phyloP scores from a whole-genome alignment of 2,329 filamentous ascomycete genomes.

The Colletotrichum tabaci region DNA sequence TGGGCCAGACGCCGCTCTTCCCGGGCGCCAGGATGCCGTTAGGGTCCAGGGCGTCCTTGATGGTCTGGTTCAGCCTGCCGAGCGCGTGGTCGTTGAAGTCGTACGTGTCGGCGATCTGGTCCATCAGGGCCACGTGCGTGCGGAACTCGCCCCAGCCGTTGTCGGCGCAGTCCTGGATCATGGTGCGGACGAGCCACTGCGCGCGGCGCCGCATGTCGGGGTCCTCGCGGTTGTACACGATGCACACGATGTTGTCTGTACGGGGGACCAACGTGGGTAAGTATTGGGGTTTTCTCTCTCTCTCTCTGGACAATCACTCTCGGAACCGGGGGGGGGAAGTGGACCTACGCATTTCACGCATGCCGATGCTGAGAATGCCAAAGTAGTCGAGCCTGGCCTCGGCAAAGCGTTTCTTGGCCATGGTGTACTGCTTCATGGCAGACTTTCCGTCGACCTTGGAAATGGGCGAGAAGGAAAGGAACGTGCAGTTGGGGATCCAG shows the following conservation, averaged over 20 bases:
- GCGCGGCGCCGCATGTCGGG: slow-evolving; percentile 53
- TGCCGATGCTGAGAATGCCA: slow-evolving; percentile 57
- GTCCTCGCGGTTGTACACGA: slow-evolving; percentile 65
- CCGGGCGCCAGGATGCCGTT: slow-evolving; percentile 55
- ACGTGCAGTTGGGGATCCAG: slow-evolving; percentile 61
- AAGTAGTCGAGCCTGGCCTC: slow-evolving; percentile 58
- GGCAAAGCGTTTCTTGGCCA: slow-evolving; percentile 52
- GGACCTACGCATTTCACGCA: slow-evolving; percentile 59
- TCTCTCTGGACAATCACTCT: neutral
- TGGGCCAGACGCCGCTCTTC: slow-evolving; percentile 55
- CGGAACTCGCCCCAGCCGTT: slow-evolving; percentile 63
- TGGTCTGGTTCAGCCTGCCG: slow-evolving; percentile 59
- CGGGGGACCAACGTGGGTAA: too few relatives aligned
- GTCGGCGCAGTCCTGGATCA: slow-evolving; percentile 58
- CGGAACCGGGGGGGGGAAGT: neutral
- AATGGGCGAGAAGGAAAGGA: slow-evolving; percentile 62
- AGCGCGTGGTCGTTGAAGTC: slow-evolving; percentile 59
- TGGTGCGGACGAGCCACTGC: slow-evolving; percentile 50
- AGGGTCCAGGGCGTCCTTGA: slow-evolving; percentile 62
- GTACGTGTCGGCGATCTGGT: slow-evolving; percentile 63
- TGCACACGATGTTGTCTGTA: slow-evolving; percentile 65
- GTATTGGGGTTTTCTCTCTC: too few relatives aligned
- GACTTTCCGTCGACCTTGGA: slow-evolving; percentile 59
- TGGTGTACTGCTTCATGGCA: slow-evolving; percentile 55
- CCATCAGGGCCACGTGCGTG: slow-evolving; percentile 62